Conservation (phyloP, 139 green algal species). For the Raphidocelis subcapitata region DNA sequence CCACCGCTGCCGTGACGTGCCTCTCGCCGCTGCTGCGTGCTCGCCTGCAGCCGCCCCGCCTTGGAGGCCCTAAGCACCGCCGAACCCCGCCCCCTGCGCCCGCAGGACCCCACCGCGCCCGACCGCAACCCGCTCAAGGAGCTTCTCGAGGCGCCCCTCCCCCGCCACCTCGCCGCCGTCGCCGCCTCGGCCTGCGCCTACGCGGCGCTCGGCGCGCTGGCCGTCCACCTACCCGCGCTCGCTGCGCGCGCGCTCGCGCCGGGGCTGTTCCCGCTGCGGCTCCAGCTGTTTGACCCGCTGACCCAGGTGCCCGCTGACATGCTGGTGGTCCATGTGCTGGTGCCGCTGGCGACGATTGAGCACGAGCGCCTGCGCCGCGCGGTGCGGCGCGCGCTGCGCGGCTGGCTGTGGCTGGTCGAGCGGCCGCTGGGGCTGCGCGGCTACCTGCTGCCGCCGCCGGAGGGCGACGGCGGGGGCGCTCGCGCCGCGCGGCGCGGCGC, state of each 20-base stretch:
- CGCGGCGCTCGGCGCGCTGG: conserved; percentile 21
- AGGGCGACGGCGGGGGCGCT: not conserved
- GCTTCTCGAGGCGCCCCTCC: conserved; percentile 27
- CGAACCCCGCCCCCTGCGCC: too few species aligned
- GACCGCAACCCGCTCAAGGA: conserved; percentile 29
- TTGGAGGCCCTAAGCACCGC: too few species aligned
- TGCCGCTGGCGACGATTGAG: conserved; percentile 29
- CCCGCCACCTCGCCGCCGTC: conserved; percentile 13
- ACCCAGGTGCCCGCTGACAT: conserved; percentile 33
- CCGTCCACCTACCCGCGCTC: conserved; percentile 31
- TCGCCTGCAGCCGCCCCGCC: too few species aligned
- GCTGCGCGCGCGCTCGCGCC: conserved; percentile 20
- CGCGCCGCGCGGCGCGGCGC: too few species aligned
- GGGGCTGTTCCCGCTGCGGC: conserved; percentile 14
- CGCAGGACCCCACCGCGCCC: conserved; percentile 22
- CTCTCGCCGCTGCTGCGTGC: too few species aligned
- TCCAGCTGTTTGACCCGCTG: conserved; percentile 23
- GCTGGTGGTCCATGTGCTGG: conserved; percentile 35
- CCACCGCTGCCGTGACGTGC: too few species aligned
- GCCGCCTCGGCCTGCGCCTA: conserved; percentile 5
- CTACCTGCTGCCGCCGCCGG: conserved; percentile 3
- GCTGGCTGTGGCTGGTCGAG: conserved; percentile 10
- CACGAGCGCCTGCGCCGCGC: conserved; percentile 25
- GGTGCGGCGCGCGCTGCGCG: not conserved
- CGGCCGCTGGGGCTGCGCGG: conserved; percentile 1